These are phyloP conservation scores for Aspergillus transmontanensis DNA, from an alignment of 2,329 filamentous ascomycete species.

Conservation along the genomic window DNA sequence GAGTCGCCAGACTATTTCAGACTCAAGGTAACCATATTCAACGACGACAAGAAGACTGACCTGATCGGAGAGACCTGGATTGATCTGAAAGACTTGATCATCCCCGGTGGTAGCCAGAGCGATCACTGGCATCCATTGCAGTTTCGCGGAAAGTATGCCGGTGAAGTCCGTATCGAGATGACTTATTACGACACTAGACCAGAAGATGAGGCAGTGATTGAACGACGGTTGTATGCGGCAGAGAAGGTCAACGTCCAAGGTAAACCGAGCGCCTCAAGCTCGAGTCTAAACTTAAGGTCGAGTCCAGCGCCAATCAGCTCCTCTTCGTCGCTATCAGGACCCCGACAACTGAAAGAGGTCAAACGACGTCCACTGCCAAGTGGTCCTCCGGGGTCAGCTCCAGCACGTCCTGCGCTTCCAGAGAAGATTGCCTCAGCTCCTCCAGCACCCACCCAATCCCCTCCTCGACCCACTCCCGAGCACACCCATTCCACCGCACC, in stretches of 20 bases:
- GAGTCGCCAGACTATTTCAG: constrained; percentile 96
- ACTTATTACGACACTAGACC: constrained; percentile 92
- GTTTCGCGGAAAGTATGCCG: constrained; percentile 92
- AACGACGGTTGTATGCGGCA: constrained; percentile 54
- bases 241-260: constrained; percentile 34
- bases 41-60: constrained; percentile 97
- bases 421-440: constrained; percentile 36
- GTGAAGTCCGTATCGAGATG: constrained; percentile 90
- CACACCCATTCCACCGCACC: constrained; percentile 28
- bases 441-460: constrained; percentile 30
- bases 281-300: constrained; percentile 14
- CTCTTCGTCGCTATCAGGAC: constrained; percentile 41
- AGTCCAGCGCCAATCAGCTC: constrained; percentile 18
- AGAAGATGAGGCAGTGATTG: constrained; percentile 69
- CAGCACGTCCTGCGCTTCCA: constrained; percentile 49
- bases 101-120: constrained; percentile 85
- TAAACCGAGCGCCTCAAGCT: constrained; percentile 28
- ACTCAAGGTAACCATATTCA: constrained; percentile 94
- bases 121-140: constrained; percentile 89
- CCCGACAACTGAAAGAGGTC: constrained; percentile 63
- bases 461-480: constrained; percentile 16
- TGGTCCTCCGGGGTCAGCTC: constrained; percentile 65
- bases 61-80: constrained; percentile 94
- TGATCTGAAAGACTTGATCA: constrained; percentile 76
- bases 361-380: constrained; percentile 83